These are phyloP conservation scores for Laburnicola sp. DNA, from an alignment of 2,329 filamentous ascomycete genomes.

Conservation along the genomic window DNA sequence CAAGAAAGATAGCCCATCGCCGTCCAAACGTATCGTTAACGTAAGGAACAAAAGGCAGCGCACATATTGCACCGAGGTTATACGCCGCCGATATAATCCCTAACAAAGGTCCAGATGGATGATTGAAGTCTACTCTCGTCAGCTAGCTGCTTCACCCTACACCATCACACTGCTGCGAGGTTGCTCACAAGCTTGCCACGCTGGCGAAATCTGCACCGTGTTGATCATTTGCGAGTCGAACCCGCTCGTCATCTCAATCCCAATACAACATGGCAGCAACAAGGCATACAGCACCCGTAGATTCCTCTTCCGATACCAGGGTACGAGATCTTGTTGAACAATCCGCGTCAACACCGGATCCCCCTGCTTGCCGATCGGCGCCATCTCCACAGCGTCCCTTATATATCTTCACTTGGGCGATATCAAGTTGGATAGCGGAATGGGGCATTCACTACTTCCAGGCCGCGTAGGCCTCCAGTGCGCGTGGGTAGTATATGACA, in stretches of 20 bases:
- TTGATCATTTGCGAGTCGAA: constrained; percentile 43
- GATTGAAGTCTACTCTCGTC: constrained; percentile 25
- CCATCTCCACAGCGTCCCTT: constrained; percentile 1
- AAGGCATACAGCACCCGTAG: constrained; percentile 42
- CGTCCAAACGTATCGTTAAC: constrained; percentile 51
- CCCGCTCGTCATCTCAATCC: constrained; percentile 40
- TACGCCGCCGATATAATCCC: constrained; percentile 52
- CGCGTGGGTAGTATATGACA: neutral
- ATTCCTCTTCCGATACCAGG: constrained; percentile 47
- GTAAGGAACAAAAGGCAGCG: constrained; percentile 39
- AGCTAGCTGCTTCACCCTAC: neutral
- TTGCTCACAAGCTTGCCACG: constrained; percentile 32
- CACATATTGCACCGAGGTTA: constrained; percentile 44
- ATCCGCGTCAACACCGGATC: constrained; percentile 48
- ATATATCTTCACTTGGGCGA: constrained; percentile 7
- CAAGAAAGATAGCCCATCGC: constrained; percentile 45
- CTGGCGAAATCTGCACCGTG: constrained; percentile 31
- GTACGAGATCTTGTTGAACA: constrained; percentile 45
- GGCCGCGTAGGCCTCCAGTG: constrained; percentile 1
- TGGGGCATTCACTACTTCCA: neutral
- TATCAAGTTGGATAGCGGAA: neutral
- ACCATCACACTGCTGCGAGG: neutral
- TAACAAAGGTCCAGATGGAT: constrained; percentile 44
- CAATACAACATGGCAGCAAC: constrained; percentile 38
- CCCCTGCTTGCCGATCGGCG: constrained; percentile 20